Percentiles rank a stretch among this genome's conserved stretches.
Evolutionary conservation across 495 filamentous ascomycete species (phyloP).

Genomic region (Mytilinidion resinicola): DNA sequence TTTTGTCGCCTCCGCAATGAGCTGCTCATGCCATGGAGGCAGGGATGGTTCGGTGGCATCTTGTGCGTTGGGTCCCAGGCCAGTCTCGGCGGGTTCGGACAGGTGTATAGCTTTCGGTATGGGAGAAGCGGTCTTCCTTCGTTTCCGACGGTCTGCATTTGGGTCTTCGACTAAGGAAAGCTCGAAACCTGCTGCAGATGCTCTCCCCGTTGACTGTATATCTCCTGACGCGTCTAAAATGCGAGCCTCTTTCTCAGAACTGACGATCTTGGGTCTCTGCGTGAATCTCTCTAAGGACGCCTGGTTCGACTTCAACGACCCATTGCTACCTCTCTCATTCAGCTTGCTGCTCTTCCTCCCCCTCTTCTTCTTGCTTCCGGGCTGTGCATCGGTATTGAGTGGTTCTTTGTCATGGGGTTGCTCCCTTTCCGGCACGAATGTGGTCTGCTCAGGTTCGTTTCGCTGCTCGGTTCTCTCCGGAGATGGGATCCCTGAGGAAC

Average conservation of each 20-base stretch:
- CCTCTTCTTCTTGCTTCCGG: conserved; percentile 9
- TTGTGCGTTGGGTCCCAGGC: neutral
- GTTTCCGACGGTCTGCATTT: conserved; percentile 22
- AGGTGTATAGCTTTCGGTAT: neutral
- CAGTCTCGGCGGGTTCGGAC: neutral
- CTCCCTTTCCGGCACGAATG: neutral
- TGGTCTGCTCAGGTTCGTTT: neutral
- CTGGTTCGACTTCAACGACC: conserved; percentile 1
- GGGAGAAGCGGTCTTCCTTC: conserved; percentile 24
- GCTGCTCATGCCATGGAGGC: conserved; percentile 22
- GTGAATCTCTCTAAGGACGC: conserved; percentile 13
- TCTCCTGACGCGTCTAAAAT: neutral
- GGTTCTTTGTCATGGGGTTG: conserved; percentile 9
- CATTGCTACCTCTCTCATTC: conserved; percentile 5
- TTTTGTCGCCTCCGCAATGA: conserved; percentile 17
- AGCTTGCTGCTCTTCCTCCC: conserved; percentile 1
- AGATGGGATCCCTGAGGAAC: conserved; percentile 12
- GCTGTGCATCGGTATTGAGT: conserved; percentile 1
- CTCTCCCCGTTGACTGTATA: neutral
- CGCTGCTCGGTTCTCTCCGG: neutral
- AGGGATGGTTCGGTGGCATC: neutral
- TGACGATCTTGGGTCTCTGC: neutral
- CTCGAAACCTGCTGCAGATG: neutral
- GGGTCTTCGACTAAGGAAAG: conserved; percentile 16
- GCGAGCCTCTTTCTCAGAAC: neutral